Conservation (phyloP, 139 green algal species). For the Chlamydomonas sp. region DNA sequence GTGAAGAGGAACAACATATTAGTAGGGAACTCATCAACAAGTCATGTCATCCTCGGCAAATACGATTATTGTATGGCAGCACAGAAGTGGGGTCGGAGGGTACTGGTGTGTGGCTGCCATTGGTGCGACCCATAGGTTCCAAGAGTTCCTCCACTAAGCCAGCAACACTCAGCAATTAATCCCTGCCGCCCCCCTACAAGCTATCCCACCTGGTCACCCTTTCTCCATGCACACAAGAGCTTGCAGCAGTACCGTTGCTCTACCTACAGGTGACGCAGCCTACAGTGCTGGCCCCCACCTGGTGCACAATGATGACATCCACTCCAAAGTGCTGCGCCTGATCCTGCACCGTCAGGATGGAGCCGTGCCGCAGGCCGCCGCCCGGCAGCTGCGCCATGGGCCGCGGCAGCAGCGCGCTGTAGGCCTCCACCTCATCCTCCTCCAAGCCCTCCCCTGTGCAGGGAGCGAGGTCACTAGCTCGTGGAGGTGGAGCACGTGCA, state of each 20-base stretch:
- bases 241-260: background rate
- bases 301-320: slow-evolving; percentile 75
- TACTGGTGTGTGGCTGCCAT: no score
- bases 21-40: no score
- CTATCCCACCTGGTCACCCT: background rate
- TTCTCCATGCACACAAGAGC: background rate
- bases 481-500: no score
- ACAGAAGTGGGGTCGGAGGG: no score
- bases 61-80: no score
- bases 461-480: slow-evolving; percentile 41
- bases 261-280: background rate
- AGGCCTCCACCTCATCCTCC: slow-evolving; percentile 76
- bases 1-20: no score
- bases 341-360: slow-evolving; percentile 76
- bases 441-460: slow-evolving; percentile 83
- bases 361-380: slow-evolving; percentile 72
- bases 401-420: slow-evolving; percentile 53
- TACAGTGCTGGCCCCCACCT: slow-evolving; percentile 41
- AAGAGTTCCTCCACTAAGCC: no score
- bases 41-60: no score
- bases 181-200: no score
- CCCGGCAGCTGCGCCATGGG: slow-evolving; percentile 71
- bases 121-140: no score
- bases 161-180: no score
- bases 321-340: slow-evolving; percentile 78